Percentiles rank a stretch among this genome's conserved stretches.
phyloP scores from a whole-genome alignment of 306 rosid genomes.

The Prunus armeniaca region DNA sequence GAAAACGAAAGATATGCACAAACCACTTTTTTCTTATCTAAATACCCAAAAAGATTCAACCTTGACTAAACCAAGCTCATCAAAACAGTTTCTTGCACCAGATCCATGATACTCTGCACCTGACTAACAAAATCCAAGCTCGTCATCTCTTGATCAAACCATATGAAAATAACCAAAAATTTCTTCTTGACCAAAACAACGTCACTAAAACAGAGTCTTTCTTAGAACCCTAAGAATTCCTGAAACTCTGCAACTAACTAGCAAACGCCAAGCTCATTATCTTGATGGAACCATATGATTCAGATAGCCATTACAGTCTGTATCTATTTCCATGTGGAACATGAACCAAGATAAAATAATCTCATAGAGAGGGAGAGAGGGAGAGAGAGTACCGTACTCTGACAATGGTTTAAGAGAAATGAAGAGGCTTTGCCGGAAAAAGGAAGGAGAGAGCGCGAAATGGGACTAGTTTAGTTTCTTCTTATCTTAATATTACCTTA shows the following conservation, averaged over 20 bases:
- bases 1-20: not conserved
- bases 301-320: not conserved
- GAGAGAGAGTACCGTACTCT: not conserved
- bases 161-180: not conserved
- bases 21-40: not conserved
- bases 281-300: not conserved
- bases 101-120: not conserved
- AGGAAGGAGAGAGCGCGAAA: slow-evolving; percentile 9
- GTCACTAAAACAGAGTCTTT: too few species aligned
- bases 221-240: too few species aligned
- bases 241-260: not conserved
- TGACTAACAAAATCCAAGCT: not conserved
- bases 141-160: not conserved
- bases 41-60: not conserved
- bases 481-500: not conserved
- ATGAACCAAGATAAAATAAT: not conserved
- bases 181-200: too few species aligned
- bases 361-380: not conserved
- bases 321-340: not conserved
- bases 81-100: not conserved
- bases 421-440: not conserved
- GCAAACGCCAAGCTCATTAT: not conserved
- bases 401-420: not conserved
- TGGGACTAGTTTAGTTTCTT: not conserved
- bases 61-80: not conserved